A percentile compares a stretch with the other conserved stretches of the same genome.
These are phyloP conservation scores for Taxawa tesnikishii DNA, from an alignment of 2,329 filamentous ascomycete species.

Conservation along the genomic window DNA sequence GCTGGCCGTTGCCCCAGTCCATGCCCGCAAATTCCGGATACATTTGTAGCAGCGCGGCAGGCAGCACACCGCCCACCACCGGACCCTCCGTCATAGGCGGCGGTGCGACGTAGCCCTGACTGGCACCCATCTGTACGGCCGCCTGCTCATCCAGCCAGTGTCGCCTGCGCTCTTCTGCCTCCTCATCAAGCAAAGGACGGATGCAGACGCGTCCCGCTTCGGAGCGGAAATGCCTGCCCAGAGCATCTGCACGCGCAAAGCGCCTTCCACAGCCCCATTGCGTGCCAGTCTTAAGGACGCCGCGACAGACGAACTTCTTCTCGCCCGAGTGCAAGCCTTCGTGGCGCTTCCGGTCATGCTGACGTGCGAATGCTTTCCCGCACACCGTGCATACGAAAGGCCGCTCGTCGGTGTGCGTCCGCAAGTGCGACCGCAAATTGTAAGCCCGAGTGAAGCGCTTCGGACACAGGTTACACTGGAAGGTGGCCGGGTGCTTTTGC, in stretches of 20 bases:
- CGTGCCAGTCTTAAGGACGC: slow-evolving; percentile 68
- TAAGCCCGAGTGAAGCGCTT: slow-evolving; percentile 96
- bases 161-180: slow-evolving; percentile 70
- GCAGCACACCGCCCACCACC: slow-evolving; percentile 42
- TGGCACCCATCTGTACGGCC: slow-evolving; percentile 50
- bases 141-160: slow-evolving; percentile 46
- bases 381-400: slow-evolving; percentile 97
- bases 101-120: slow-evolving; percentile 45
- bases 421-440: slow-evolving; percentile 86
- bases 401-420: slow-evolving; percentile 92
- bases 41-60: slow-evolving; percentile 76
- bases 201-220: slow-evolving; percentile 95
- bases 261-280: slow-evolving; percentile 88
- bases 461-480: slow-evolving; percentile 85
- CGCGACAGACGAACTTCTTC: slow-evolving; percentile 97
- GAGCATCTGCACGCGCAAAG: slow-evolving; percentile 88
- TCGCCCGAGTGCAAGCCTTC: slow-evolving; percentile 93
- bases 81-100: slow-evolving; percentile 32
- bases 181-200: slow-evolving; percentile 91
- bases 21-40: slow-evolving; percentile 87
- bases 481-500: slow-evolving; percentile 95
- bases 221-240: slow-evolving; percentile 76
- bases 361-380: slow-evolving; percentile 90
- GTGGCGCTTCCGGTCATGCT: slow-evolving; percentile 94
- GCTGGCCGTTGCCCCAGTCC: slow-evolving; percentile 51